Percentiles rank a stretch among this genome's conserved stretches.
These are phyloP conservation scores for Neurospora sp. DNA, from an alignment of 495 filamentous ascomycete species.

Conservation along the genomic window DNA sequence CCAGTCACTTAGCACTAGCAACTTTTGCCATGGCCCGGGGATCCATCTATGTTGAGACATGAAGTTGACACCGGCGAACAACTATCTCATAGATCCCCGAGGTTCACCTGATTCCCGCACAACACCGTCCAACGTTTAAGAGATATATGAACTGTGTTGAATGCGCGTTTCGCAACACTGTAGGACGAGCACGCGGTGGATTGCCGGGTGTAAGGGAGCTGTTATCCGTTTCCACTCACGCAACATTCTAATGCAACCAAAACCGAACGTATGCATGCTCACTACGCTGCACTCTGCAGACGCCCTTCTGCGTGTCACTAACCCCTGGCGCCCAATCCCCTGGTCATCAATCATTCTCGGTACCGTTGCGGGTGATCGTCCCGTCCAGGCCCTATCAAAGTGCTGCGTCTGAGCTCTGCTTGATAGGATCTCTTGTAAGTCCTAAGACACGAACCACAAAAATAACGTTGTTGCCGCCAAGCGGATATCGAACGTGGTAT, in stretches of 20 bases:
- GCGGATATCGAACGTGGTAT: neutral
- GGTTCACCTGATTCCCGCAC: neutral
- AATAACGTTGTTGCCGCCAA: neutral
- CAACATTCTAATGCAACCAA: neutral
- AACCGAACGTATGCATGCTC: neutral
- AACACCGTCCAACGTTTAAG: neutral
- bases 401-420: neutral
- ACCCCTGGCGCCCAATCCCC: neutral
- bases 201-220: neutral
- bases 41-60: neutral
- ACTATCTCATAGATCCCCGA: neutral
- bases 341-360: neutral
- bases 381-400: neutral
- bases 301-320: neutral
- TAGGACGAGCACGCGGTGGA: neutral
- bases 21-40: neutral
- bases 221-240: neutral
- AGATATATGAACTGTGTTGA: neutral
- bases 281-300: neutral
- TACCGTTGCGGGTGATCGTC: neutral
- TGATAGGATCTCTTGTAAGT: neutral
- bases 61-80: neutral
- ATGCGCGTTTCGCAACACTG: neutral
- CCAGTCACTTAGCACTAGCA: neutral
- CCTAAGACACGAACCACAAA: neutral